phyloP scores from a whole-genome alignment of 169 alveolate species.

The Plasmodium yoelii region DNA sequence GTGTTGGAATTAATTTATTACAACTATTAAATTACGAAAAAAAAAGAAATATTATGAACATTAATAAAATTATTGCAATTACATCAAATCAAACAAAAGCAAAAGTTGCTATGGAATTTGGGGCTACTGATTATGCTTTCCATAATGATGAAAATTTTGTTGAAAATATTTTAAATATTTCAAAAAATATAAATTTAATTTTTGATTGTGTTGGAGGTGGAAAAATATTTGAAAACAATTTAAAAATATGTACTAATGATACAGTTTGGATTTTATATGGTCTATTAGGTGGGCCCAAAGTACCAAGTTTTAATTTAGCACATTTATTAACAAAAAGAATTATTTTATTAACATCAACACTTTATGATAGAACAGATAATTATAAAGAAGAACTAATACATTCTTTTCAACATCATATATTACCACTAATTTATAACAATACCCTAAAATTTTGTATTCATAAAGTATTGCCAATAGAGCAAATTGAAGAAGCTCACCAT shows the following conservation, averaged over 20 bases:
- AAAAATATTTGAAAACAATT: constrained; percentile 21
- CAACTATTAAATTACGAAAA: constrained; percentile 26
- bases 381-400: constrained; percentile 17
- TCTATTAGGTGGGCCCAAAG: constrained; percentile 1
- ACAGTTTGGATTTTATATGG: constrained; percentile 26
- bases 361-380: constrained; percentile 17
- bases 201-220: constrained; percentile 25
- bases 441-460: constrained; percentile 2
- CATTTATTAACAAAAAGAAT: constrained; percentile 13
- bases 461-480: constrained; percentile 12
- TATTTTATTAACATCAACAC: constrained; percentile 7
- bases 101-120: constrained; percentile 17
- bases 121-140: constrained; percentile 23
- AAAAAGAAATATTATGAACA: constrained; percentile 15
- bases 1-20: constrained; percentile 30
- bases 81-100: constrained; percentile 19
- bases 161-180: constrained; percentile 1
- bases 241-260: constrained; percentile 10
- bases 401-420: constrained; percentile 18
- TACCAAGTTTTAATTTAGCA: not conserved
- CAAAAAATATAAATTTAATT: constrained; percentile 23
- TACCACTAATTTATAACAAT: not conserved
- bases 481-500: constrained; percentile 8
- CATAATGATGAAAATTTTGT: constrained; percentile 9
- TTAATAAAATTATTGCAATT: constrained; percentile 38